Base-by-base conservation (phyloP, 176 grass and related monocot genomes). In the Paspalum vaginatum region DNA sequence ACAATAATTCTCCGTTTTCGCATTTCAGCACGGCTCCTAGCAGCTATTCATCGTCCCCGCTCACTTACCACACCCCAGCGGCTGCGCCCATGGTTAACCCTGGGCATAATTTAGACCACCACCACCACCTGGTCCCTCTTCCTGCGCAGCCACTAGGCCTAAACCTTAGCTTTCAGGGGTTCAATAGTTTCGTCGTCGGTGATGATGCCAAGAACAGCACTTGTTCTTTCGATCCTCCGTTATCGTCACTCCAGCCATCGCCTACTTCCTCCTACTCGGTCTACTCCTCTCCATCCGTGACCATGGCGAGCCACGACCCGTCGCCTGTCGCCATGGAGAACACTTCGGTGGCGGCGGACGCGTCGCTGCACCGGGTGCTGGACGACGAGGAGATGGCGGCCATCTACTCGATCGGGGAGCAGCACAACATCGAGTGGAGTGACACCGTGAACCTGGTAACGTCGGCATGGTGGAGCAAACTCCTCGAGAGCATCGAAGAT, bases 371-470 rank as follows among this genome's bases (percentile, higher is more conserved):
- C 84, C 90, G 90, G 0, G 61, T 87, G 79, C 89, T 95, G 59
- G 92, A 93, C 8, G 90, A 93, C 6, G 81, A 95, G 47, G 92
- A 98, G 80, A 99, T 99, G 79, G 92, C 92, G 0, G 84, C 87
- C 6, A 93, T 95, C 68, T 88, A 81, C 69, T 93, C 81, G 2
- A 92, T 95, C 11, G 90, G 90, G 26, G 86, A 95, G 87, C 91
- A 84, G 46, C 90, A 99, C 50, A 84, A 95, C 48, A 93, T 99
- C 53, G 92, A 99, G 79, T 99, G 90, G 96, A 95, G 86, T 37
- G 96, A 99, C 22, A 91, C 81, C 2, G 54, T 99, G 79, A 99
- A 91, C 87, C 78, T 93, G 10, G 88, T 91, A 61, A 91, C 92
- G 2, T 93, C 96, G 21, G 84, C 84, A 39, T 99, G 90, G 92